These are phyloP conservation scores for Aegilops tauschii DNA, from an alignment of 176 grass and related monocot species.

Conservation along the genomic window DNA sequence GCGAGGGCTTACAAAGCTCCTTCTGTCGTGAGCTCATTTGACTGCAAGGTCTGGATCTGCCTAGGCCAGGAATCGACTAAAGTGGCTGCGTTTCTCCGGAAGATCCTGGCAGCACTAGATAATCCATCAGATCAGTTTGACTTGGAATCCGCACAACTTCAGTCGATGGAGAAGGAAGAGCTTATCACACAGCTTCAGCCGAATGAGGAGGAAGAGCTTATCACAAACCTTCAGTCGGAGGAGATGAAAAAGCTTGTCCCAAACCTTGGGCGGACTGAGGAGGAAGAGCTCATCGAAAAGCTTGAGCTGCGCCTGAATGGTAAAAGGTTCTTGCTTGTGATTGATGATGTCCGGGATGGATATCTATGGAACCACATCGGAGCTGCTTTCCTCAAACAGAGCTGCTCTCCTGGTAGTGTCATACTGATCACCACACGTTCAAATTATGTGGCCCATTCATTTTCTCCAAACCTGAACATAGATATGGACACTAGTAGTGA, in stretches of 20 bases:
- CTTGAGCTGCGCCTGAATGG: not conserved
- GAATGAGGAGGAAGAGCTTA: too few species aligned
- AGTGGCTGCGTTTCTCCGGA: too few species aligned
- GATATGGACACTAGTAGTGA: too few species aligned
- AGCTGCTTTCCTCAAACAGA: not conserved
- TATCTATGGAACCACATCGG: not conserved
- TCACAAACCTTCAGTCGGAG: too few species aligned
- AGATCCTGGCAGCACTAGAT: too few species aligned
- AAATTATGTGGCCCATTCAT: not conserved
- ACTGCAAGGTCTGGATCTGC: not conserved
- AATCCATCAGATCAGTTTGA: too few species aligned
- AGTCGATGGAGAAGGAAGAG: not conserved
- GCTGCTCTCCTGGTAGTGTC: not conserved
- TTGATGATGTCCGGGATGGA: not conserved
- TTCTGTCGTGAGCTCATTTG: not conserved
- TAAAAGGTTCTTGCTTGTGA: not conserved
- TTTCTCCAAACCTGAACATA: not conserved
- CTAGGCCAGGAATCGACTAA: not conserved
- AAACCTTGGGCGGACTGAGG: too few species aligned
- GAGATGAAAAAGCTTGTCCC: too few species aligned
- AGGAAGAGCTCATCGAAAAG: not conserved
- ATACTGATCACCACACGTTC: not conserved
- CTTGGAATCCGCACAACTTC: not conserved
- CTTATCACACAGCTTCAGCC: not conserved
- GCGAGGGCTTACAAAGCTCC: not conserved